These are phyloP conservation scores for Ophiostoma fasciatum DNA, from an alignment of 2,329 filamentous ascomycete species.

Conservation along the genomic window DNA sequence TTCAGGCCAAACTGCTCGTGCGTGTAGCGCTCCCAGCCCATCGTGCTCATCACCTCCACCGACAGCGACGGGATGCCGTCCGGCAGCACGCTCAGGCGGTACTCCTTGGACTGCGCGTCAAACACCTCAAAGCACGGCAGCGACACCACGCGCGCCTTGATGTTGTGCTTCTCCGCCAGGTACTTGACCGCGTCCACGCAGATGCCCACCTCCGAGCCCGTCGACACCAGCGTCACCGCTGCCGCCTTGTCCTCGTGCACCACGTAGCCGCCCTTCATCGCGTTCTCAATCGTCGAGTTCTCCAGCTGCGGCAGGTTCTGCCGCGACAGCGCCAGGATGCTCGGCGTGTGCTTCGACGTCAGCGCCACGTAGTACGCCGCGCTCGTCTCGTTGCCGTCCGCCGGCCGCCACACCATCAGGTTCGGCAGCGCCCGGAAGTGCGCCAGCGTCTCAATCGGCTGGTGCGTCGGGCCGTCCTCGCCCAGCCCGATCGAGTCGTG, in stretches of 20 bases:
- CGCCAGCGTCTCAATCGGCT: constrained; percentile 94
- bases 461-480: constrained; percentile 96
- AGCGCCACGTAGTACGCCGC: constrained; percentile 94
- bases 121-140: constrained; percentile 97
- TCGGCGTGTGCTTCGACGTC: constrained; percentile 78
- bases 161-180: constrained; percentile 73
- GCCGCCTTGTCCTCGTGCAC: constrained; percentile 72
- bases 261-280: constrained; percentile 90
- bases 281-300: constrained; percentile 77
- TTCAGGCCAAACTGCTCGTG: constrained; percentile 99
- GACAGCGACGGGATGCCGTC: constrained; percentile 87
- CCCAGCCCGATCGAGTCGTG: constrained; percentile 99
- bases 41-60: constrained; percentile 91
- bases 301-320: constrained; percentile 98
- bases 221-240: constrained; percentile 78
- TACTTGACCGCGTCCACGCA: constrained; percentile 85
- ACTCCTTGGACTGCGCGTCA: constrained; percentile 85
- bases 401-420: constrained; percentile 98
- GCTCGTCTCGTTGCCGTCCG: constrained; percentile 95
- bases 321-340: constrained; percentile 85
- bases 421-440: constrained; percentile 99
- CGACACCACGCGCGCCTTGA: constrained; percentile 85
- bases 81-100: constrained; percentile 82
- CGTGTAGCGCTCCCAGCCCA: constrained; percentile 97
- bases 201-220: constrained; percentile 90